Evolutionary conservation across 2,329 filamentous ascomycete species (phyloP).

Genomic region (Penicillium frequentans): DNA sequence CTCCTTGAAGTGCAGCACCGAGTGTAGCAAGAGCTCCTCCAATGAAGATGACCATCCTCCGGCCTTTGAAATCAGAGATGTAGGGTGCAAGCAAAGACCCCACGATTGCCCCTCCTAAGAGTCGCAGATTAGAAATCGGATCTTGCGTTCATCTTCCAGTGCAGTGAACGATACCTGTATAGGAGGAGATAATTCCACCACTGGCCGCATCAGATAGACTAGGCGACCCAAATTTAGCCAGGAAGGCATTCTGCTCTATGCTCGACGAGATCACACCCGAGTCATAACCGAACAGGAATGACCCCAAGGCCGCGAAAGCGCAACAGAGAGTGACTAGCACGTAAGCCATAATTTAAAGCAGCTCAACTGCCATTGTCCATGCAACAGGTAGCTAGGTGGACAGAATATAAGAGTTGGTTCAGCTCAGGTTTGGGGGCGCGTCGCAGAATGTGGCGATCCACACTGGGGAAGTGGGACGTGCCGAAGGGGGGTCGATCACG

Average conservation of each 20-base stretch:
- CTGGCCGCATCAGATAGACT: conserved; percentile 31
- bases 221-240: conserved; percentile 28
- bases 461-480: conserved; percentile 19
- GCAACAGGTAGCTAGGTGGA: background rate
- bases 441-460: conserved; percentile 21
- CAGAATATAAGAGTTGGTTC: background rate
- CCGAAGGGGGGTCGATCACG: conserved; percentile 17
- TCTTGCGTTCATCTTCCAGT: background rate
- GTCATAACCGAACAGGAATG: conserved; percentile 53
- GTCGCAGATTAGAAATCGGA: conserved; percentile 10
- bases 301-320: conserved; percentile 48
- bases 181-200: conserved; percentile 43
- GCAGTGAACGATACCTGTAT: conserved; percentile 28
- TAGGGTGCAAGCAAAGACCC: conserved; percentile 35
- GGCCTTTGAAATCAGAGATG: conserved; percentile 35
- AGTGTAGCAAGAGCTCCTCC: conserved; percentile 34
- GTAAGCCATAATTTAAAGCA: conserved; percentile 25
- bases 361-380: conserved; percentile 13
- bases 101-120: conserved; percentile 39
- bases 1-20: conserved; percentile 39
- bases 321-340: conserved; percentile 37
- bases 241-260: conserved; percentile 37
- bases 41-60: conserved; percentile 33
- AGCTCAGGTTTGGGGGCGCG: background rate
- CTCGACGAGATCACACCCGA: conserved; percentile 39